Evolutionary conservation across 2,329 filamentous ascomycete genomes (phyloP), one percentile per base, ranked within the genome.

Genomic region (Fonsecaea multimorphosa): DNA sequence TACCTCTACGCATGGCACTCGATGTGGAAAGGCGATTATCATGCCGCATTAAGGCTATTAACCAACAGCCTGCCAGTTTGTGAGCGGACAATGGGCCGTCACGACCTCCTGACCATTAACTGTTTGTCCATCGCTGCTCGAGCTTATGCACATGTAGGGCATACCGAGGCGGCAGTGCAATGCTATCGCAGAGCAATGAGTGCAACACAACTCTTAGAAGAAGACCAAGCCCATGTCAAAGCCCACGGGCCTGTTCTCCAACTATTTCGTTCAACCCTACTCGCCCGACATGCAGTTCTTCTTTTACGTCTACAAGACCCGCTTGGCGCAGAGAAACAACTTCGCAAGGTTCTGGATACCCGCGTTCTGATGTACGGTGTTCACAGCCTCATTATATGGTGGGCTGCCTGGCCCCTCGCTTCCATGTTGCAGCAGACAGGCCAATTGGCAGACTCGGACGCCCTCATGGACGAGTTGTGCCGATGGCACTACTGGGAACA

Each of bases 21-120:
- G 12, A 59, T 69, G 2, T 34, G 63, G n/a, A 56, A 34, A 22
- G 36, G 34, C 1, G 22, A 64, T 8, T 58, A 58, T 40, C 22
- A 40, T 12, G 24, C 32, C 6, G 63, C 61, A 19, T 62, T 70
- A 11, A 38, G 14, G 19, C 29, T 66, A 19, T 38, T 69, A 40
- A 55, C 27, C 32, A n/a, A n/a, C 7, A 57, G 46, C 46, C 49
- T 71, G 7, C 60, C 65, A 14, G 54, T 67, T 12, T 68, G 51
- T 24, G 62, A 70, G 53, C 34, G 46, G n/a, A 44, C 62, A 16
- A 69, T 71, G 68, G 70, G 70, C 11, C 49, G 19, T 14, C 57
- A 65, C 29, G 62, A 68, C 49, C 64, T 70, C 11, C 31, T 71
- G 36, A 68, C 69, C 7, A 64, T 72, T 27, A 70, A 65, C 38